Percentiles rank a stretch among this genome's conserved stretches.
phyloP scores from a whole-genome alignment of 768 basidiomycete species.

The Phlegmacium glaucopus region DNA sequence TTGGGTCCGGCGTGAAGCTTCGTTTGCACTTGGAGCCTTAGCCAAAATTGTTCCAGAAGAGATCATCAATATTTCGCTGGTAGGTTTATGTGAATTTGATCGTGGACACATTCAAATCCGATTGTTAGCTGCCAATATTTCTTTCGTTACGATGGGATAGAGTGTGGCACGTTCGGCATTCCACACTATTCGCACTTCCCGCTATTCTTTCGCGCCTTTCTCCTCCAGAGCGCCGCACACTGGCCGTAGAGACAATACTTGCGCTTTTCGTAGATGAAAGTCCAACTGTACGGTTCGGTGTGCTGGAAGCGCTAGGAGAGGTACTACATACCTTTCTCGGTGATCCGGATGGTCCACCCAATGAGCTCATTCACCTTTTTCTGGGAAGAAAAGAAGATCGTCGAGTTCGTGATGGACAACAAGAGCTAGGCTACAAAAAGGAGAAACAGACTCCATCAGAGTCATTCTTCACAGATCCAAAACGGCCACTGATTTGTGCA shows the following conservation, averaged over 20 bases:
- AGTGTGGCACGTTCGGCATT: slow-evolving; percentile 83
- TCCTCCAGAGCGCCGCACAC: slow-evolving; percentile 48
- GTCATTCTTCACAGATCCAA: slow-evolving; percentile 58
- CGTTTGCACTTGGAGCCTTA: slow-evolving; percentile 83
- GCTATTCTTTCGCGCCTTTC: slow-evolving; percentile 69
- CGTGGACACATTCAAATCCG: background rate
- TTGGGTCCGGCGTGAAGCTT: slow-evolving; percentile 83
- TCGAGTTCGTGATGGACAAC: slow-evolving; percentile 37
- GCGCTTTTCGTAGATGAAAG: slow-evolving; percentile 63
- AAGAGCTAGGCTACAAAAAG: slow-evolving; percentile 12
- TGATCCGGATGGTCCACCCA: slow-evolving; percentile 63
- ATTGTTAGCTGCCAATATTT: slow-evolving; percentile 72
- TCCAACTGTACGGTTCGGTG: slow-evolving; percentile 69
- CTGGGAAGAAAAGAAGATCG: slow-evolving; percentile 54
- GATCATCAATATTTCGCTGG: slow-evolving; percentile 60
- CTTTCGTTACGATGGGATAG: slow-evolving; percentile 64
- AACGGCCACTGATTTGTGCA: slow-evolving; percentile 74
- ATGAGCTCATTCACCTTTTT: slow-evolving; percentile 73
- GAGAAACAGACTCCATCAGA: slow-evolving; percentile 26
- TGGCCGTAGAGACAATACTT: slow-evolving; percentile 65
- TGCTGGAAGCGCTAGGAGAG: slow-evolving; percentile 86
- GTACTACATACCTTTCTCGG: slow-evolving; percentile 79
- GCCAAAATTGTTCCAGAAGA: slow-evolving; percentile 85
- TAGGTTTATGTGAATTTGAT: slow-evolving; percentile 26
- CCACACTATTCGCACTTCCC: slow-evolving; percentile 82